Evolutionary conservation across 1,284 basidiomycete species (phyloP), one percentile per base, ranked within the genome.

Genomic region (Grifola frondosa): DNA sequence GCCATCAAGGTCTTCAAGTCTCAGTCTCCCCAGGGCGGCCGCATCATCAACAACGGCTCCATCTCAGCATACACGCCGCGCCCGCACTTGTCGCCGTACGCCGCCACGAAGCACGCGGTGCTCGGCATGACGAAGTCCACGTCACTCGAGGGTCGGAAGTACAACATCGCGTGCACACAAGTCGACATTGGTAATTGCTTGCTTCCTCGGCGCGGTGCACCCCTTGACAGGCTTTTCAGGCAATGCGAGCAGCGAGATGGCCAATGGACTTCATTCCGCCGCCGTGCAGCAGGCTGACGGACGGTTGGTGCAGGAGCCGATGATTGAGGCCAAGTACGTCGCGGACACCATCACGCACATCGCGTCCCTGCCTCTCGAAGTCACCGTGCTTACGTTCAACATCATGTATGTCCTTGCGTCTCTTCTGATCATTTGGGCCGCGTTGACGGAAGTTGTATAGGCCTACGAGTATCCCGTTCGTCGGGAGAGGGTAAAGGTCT

Each of bases 41-140:
- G 86, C 11, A 88, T 93, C 54, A 85, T 92, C 65, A 92, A 91
- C 68, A 91, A 91, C 53, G 88, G 88, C 6, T 88, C 84, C 28
- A 76, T 92, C 42, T 80, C 86, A 1, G 86, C 88, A 0, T 77
- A 84, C 49, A 71, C 80, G 1, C 89, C 90, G 2, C 75, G 90
- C 21, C 87, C 85, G 3, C 65, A 80, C 54, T 75, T 80, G 0
- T 69, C 70, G 5, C 75, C 86, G 0, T 91, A 92, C 61, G 84
- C 87, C 0, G 68, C 79, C 29, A 84, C 86, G 6, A 92, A 92
- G 62, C 88, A 92, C 57, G 90, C 84, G 1, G 78, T 91, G 39
- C 64, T 71, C 1, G 90, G 90, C 0, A 63, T 92, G 11, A 90
- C 89, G 4, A 87, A 84, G 62, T 78, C 74, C 30, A 84, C 81